Evolutionary conservation across 2,329 filamentous ascomycete species (phyloP).

Genomic region (Clarireedia paspali): DNA sequence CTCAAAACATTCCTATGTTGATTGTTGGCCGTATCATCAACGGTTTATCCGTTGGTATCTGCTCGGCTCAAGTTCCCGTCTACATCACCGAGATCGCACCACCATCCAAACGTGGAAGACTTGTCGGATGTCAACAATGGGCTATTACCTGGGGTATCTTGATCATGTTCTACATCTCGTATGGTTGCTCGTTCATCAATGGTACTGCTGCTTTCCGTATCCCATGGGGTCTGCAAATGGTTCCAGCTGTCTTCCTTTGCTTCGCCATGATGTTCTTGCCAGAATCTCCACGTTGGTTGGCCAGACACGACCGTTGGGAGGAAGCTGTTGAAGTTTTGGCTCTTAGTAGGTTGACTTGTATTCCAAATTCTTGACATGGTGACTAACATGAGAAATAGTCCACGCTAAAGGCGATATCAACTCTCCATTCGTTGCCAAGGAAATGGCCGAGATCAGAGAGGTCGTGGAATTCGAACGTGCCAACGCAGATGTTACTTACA

Average conservation of each 20-base stretch:
- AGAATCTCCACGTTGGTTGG: slow-evolving; percentile 56
- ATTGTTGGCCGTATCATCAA: slow-evolving; percentile 52
- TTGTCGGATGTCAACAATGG: slow-evolving; percentile 64
- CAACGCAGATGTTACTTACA: slow-evolving; percentile 61
- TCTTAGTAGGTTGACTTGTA: slow-evolving; percentile 8
- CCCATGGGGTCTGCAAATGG: slow-evolving; percentile 57
- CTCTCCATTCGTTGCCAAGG: slow-evolving; percentile 57
- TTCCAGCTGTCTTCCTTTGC: slow-evolving; percentile 51
- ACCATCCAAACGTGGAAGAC: slow-evolving; percentile 48
- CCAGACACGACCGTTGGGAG: slow-evolving; percentile 53
- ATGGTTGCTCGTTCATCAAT: slow-evolving; percentile 35
- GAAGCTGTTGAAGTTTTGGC: slow-evolving; percentile 39
- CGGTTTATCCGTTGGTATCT: slow-evolving; percentile 54
- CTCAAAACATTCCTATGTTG: slow-evolving; percentile 45
- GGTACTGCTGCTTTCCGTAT: slow-evolving; percentile 47
- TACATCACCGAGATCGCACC: slow-evolving; percentile 61
- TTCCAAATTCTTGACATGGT: background rate
- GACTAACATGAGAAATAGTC: slow-evolving; percentile 34
- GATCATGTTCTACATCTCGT: slow-evolving; percentile 63
- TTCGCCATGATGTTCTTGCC: slow-evolving; percentile 53
- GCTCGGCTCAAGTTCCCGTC: slow-evolving; percentile 59
- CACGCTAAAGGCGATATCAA: slow-evolving; percentile 59
- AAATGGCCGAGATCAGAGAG: slow-evolving; percentile 65
- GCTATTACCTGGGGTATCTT: slow-evolving; percentile 54
- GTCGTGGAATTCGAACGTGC: slow-evolving; percentile 69